Percentiles rank a stretch among this genome's conserved stretches.
Conservation (phyloP, 768 basidiomycete genomes). For the Lentinula guzmanii region DNA sequence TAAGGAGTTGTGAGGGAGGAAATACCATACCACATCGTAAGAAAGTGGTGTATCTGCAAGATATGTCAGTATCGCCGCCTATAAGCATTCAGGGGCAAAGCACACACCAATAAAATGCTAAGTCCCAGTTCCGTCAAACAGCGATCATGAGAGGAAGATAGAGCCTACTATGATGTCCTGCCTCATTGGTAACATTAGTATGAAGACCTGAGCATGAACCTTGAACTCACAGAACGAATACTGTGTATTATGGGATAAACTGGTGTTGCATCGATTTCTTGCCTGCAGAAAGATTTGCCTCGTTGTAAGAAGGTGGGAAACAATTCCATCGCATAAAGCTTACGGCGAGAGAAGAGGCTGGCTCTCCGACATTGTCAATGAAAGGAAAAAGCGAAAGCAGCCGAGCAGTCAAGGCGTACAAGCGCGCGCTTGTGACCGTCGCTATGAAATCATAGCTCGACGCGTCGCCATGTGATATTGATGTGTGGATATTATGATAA, state of each 20-base stretch:
- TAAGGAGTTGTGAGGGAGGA: not conserved
- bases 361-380: conserved; percentile 21
- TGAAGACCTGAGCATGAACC: not conserved
- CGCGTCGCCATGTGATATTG: not conserved
- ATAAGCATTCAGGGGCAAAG: not conserved
- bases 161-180: conserved; percentile 57
- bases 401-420: not conserved
- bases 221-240: conserved; percentile 52
- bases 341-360: conserved; percentile 39
- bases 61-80: not conserved
- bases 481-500: no score
- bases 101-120: conserved; percentile 69
- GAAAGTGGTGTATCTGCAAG: conserved; percentile 74
- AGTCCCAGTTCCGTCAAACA: conserved; percentile 3
- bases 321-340: conserved; percentile 12
- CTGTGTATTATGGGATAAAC: conserved; percentile 82
- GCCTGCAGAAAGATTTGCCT: conserved; percentile 21
- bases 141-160: not conserved
- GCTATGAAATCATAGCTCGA: not conserved
- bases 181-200: conserved; percentile 11
- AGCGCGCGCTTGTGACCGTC: not conserved
- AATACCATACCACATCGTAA: conserved; percentile 62
- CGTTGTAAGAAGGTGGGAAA: conserved; percentile 3
- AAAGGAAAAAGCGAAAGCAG: not conserved
- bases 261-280: conserved; percentile 48